These are phyloP conservation scores for Camelina sativa DNA, from an alignment of 345 rosid species.

Conservation along the genomic window DNA sequence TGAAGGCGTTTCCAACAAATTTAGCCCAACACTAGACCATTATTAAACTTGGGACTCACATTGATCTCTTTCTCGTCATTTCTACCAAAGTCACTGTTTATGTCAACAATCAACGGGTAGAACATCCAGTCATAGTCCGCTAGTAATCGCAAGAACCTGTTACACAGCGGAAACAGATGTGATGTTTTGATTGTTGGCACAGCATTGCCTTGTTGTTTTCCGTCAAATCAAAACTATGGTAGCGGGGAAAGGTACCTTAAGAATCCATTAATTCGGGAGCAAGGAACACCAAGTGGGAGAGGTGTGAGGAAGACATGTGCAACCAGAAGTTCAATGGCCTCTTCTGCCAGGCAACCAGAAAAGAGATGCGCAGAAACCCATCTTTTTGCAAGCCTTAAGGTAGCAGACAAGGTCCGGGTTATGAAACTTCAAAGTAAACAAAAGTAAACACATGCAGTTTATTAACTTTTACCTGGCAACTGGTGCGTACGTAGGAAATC, in stretches of 20 bases:
- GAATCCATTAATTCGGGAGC: constrained; percentile 84
- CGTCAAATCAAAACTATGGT: constrained; percentile 23
- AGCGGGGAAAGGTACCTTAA: constrained; percentile 58
- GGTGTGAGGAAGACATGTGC: constrained; percentile 80
- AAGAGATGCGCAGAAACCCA: constrained; percentile 93
- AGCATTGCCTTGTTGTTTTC: constrained; percentile 5
- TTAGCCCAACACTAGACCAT: constrained; percentile 17
- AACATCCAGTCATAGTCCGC: constrained; percentile 85
- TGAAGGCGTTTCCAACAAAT: constrained; percentile 12
- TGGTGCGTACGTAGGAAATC: constrained; percentile 66
- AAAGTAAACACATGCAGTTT: constrained; percentile 20
- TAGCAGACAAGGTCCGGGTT: constrained; percentile 13
- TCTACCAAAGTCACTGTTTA: constrained; percentile 73
- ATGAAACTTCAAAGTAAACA: constrained; percentile 25
- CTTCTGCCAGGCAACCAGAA: constrained; percentile 89
- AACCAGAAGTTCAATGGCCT: constrained; percentile 83
- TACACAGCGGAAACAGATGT: constrained; percentile 11
- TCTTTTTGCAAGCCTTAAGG: constrained; percentile 86
- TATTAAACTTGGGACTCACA: constrained; percentile 53
- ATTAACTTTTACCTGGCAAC: constrained; percentile 65
- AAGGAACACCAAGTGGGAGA: constrained; percentile 77
- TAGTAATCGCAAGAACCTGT: constrained; percentile 81
- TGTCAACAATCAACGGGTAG: constrained; percentile 80
- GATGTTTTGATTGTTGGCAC: constrained; percentile 8
- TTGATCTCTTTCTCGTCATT: constrained; percentile 73